Evolutionary conservation across 2,329 filamentous ascomycete genomes (phyloP).

Genomic region (Corniculantispora saksenae): DNA sequence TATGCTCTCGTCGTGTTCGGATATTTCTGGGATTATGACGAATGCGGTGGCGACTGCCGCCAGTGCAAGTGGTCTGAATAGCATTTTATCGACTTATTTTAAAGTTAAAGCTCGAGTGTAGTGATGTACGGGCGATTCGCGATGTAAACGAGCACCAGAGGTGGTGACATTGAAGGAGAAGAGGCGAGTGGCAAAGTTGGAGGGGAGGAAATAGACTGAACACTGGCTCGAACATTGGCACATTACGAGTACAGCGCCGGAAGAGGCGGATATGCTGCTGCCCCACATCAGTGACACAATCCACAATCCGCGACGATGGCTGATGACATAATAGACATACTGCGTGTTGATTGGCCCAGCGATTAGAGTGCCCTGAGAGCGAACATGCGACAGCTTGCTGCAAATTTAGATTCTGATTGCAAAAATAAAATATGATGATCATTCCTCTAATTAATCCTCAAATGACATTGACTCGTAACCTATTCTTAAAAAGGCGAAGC

Average conservation of each 20-base stretch:
- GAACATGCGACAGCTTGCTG: conserved; percentile 1
- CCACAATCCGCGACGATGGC: not conserved
- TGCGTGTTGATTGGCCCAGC: not conserved
- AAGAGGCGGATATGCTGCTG: conserved; percentile 14
- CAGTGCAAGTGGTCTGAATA: conserved; percentile 34
- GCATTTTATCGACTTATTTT: conserved; percentile 27
- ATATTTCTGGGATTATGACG: conserved; percentile 54
- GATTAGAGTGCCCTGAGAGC: not conserved
- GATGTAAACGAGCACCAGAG: not conserved
- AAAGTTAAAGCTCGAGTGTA: not conserved
- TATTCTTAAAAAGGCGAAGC: not conserved
- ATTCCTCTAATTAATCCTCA: not conserved
- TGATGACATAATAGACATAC: conserved; percentile 5
- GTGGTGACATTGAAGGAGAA: conserved; percentile 2
- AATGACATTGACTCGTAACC: not conserved
- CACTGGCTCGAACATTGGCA: not conserved
- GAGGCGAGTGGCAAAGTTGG: conserved; percentile 1
- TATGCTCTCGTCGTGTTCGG: conserved; percentile 43
- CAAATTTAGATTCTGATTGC: not conserved
- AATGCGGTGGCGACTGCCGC: conserved; percentile 46
- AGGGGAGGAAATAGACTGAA: not conserved
- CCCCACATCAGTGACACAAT: conserved; percentile 13
- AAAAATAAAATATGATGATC: not conserved
- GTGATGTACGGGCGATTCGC: not conserved
- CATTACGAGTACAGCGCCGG: conserved; percentile 11